Conservation (phyloP, 2,329 filamentous ascomycete species). For the Amphichorda felina region DNA sequence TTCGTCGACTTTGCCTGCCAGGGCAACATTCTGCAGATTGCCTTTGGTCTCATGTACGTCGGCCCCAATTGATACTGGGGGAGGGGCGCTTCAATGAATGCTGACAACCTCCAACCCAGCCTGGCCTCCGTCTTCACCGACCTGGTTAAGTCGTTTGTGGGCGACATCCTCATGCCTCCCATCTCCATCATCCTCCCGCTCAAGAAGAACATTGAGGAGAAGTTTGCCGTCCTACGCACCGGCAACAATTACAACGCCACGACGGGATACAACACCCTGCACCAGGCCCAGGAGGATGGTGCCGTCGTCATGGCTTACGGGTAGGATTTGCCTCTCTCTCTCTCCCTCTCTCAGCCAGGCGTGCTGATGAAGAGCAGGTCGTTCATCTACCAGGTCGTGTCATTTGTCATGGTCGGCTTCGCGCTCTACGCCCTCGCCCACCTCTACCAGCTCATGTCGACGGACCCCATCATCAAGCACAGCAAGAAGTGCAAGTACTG, state of each 20-base stretch:
- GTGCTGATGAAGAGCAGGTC: constrained; percentile 20
- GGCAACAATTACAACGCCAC: constrained; percentile 41
- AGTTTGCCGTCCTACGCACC: constrained; percentile 53
- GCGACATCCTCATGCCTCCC: constrained; percentile 57
- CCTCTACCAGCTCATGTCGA: constrained; percentile 46
- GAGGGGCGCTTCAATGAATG: neutral
- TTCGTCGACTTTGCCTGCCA: constrained; percentile 64
- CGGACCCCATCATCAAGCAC: constrained; percentile 60
- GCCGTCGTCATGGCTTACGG: constrained; percentile 64
- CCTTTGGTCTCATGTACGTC: constrained; percentile 59
- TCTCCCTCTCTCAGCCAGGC: neutral
- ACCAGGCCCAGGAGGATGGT: constrained; percentile 57
- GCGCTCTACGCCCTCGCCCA: constrained; percentile 53
- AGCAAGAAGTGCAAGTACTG: constrained; percentile 59
- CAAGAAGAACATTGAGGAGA: constrained; percentile 60
- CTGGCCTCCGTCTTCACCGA: constrained; percentile 60
- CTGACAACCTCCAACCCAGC: constrained; percentile 20
- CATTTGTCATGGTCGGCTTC: constrained; percentile 54
- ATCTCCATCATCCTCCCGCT: constrained; percentile 58
- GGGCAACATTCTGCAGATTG: constrained; percentile 66
- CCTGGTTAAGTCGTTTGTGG: constrained; percentile 60
- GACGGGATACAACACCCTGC: constrained; percentile 56
- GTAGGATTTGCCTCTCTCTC: constrained; percentile 20
- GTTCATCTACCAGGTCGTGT: constrained; percentile 53
- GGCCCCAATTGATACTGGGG: neutral